Percentiles rank a stretch among this genome's conserved stretches.
These are phyloP conservation scores for Brasenia schreberi DNA, from an alignment of 164 flowering plant genomes.

Conservation along the genomic window DNA sequence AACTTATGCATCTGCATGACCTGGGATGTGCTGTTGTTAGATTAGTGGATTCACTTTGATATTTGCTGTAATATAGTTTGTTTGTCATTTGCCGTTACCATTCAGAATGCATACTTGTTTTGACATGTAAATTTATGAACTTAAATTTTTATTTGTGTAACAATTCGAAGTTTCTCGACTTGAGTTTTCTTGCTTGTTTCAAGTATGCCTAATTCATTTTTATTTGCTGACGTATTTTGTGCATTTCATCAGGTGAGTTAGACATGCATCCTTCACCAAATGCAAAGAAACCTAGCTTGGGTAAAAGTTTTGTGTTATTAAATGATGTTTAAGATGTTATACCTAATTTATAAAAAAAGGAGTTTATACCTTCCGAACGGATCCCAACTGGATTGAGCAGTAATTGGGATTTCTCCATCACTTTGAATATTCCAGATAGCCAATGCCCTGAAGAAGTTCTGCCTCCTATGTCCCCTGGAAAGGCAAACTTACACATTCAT, in stretches of 20 bases:
- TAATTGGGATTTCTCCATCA: conserved; percentile 9
- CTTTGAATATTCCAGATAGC: conserved; percentile 23
- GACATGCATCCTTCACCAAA: conserved; percentile 18
- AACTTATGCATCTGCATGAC: no score
- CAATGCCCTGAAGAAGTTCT: conserved; percentile 17
- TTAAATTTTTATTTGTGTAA: no score
- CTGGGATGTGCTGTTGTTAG: no score
- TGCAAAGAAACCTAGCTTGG: conserved; percentile 23
- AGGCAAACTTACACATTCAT: conserved; percentile 21
- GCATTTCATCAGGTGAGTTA: conserved; percentile 3
- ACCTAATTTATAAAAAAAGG: not conserved
- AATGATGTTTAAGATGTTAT: conserved; percentile 15
- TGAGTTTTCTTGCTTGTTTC: no score
- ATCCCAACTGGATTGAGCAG: not conserved
- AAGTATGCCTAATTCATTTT: no score
- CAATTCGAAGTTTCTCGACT: no score
- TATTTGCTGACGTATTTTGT: not conserved
- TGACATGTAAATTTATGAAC: no score
- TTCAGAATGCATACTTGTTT: no score
- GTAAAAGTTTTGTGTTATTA: conserved; percentile 27
- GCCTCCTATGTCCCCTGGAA: conserved; percentile 24
- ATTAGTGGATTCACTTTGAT: no score
- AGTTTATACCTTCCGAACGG: conserved; percentile 11
- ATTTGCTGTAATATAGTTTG: no score
- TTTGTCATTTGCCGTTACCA: no score